These are phyloP conservation scores for Trichosporon inkin DNA, from an alignment of 1,284 basidiomycete genomes.

Conservation along the genomic window DNA sequence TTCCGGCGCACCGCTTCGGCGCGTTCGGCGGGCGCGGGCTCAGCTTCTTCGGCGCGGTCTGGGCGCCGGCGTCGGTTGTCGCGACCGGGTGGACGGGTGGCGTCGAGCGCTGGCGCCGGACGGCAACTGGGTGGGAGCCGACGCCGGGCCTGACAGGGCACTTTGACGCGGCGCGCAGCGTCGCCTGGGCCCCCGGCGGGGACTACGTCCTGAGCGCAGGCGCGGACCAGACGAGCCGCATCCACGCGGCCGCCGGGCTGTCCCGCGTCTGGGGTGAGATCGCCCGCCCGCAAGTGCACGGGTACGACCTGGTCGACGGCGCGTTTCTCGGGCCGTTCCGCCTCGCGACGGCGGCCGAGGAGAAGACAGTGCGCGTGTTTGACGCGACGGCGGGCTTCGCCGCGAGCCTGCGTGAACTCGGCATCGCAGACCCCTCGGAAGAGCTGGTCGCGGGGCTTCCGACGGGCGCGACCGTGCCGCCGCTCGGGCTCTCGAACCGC, in stretches of 20 bases:
- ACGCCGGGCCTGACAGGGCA: slow-evolving; percentile 76
- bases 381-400: slow-evolving; percentile 79
- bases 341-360: slow-evolving; percentile 83
- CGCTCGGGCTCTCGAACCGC: slow-evolving; percentile 68
- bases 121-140: slow-evolving; percentile 64
- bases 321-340: slow-evolving; percentile 69
- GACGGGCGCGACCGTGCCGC: slow-evolving; percentile 66
- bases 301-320: slow-evolving; percentile 81
- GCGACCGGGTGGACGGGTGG: slow-evolving; percentile 90
- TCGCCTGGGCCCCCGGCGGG: slow-evolving; percentile 78
- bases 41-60: slow-evolving; percentile 83
- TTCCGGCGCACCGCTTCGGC: slow-evolving; percentile 81
- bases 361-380: slow-evolving; percentile 86
- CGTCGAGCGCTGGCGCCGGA: slow-evolving; percentile 70
- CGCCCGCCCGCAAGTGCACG: slow-evolving; percentile 85
- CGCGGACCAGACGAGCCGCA: slow-evolving; percentile 80
- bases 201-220: slow-evolving; percentile 79
- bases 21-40: slow-evolving; percentile 83
- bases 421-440: slow-evolving; percentile 21
- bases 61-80: slow-evolving; percentile 62
- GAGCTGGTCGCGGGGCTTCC: slow-evolving; percentile 22
- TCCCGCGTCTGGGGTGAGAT: slow-evolving; percentile 74
- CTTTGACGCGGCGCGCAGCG: slow-evolving; percentile 66
- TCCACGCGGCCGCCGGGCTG: slow-evolving; percentile 60
- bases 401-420: slow-evolving; percentile 55